Percentiles rank a stretch among this genome's conserved stretches.
These are phyloP conservation scores for Nitzschia sp. DNA, from an alignment of 108 stramenopile species.

Conservation along the genomic window DNA sequence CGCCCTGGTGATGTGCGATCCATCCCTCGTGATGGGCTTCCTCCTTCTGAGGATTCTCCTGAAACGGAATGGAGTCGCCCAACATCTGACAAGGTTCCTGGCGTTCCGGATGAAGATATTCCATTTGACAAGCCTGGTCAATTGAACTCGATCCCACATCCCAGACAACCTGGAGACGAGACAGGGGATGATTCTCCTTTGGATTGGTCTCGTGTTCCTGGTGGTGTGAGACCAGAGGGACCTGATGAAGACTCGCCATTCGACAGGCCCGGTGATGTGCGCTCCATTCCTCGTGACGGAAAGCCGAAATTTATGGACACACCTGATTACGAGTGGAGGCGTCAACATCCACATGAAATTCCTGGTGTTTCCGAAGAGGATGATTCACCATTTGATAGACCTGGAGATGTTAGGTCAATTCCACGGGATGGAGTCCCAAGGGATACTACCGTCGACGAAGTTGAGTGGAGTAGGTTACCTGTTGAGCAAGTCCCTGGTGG, in stretches of 20 bases:
- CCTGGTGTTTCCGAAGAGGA: constrained; percentile 20
- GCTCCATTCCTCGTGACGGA: constrained; percentile 22
- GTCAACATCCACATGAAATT: background rate
- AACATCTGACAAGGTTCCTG: constrained; percentile 20
- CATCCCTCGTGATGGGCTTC: constrained; percentile 29
- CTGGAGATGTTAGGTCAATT: constrained; percentile 27
- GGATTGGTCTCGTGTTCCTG: constrained; percentile 14
- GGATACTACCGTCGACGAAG: background rate
- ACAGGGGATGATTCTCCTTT: constrained; percentile 5
- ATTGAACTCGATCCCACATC: constrained; percentile 11
- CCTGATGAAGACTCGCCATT: background rate
- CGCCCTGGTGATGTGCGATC: constrained; percentile 29
- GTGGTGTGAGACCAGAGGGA: background rate
- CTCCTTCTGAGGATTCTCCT: constrained; percentile 2
- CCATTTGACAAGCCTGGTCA: constrained; percentile 23
- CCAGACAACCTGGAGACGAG: constrained; percentile 5
- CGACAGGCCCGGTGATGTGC: background rate
- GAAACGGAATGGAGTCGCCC: constrained; percentile 17
- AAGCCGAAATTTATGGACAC: background rate
- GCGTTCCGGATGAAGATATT: constrained; percentile 23
- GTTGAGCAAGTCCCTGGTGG: constrained; percentile 9
- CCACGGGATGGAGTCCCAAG: constrained; percentile 21
- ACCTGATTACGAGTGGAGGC: constrained; percentile 7
- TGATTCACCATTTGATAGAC: constrained; percentile 25
- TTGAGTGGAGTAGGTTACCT: constrained; percentile 19